Evolutionary conservation across 768 basidiomycete species (phyloP), one percentile per base, ranked within the genome.

Genomic region (Auriscalpium orientale): DNA sequence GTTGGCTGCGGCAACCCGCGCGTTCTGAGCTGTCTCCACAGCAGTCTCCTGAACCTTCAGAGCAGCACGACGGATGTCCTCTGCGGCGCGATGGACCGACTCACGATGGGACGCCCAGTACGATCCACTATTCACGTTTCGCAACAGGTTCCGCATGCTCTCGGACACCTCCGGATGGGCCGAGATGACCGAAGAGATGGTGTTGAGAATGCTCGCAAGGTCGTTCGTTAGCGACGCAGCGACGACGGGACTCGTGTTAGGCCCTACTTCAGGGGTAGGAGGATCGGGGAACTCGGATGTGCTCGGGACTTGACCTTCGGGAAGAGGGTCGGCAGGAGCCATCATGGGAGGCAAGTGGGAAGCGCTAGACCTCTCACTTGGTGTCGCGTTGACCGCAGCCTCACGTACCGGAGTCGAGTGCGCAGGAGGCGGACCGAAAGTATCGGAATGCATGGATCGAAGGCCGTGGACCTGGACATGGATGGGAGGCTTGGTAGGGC

Each of bases 121-220:
- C 9, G 78, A 73, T 21, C 87, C 89, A 51, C 73, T 80, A 6
- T 76, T 73, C 4, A 84, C 73, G 60, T 90, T 87, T 50, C 72
- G 72, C 46, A 82, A 66, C 36, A 91, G 79, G 64, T 79, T 83
- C 55, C 81, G 83, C 55, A 91, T 66, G 46, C 78, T 78, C 54
- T 87, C 83, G 3, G 84, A 79, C 11, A 91, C 68, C 59, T 91
- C 87, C 4, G 89, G 89, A 61, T 91, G 86, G 6, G 79, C 67
- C 0, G 78, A 71, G 45, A 90, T 66, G 34, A 83, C 74, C n/a
- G 67, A 71, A 44, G 77, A 78, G 54, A 91, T 67, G 2, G 76
- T 76, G 34, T 74, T 75, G 55, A 91, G 69, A 35, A 91, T 72
- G 1, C 76, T 66, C 1, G 87, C 82, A 43, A 91, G 65, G 59